Conservation (phyloP, 768 basidiomycete genomes). For the Lactarius vividus region DNA sequence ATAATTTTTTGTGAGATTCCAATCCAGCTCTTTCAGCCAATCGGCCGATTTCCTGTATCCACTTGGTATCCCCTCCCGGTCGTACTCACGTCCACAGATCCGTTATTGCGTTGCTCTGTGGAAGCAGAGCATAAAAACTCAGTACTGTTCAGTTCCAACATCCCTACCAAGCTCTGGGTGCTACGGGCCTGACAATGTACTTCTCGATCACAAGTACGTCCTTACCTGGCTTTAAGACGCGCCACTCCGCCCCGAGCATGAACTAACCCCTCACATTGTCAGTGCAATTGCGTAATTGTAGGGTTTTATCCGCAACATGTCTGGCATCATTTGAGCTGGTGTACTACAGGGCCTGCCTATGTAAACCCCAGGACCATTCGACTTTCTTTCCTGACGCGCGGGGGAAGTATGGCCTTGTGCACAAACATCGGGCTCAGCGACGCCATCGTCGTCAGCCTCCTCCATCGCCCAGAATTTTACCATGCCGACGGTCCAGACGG, state of each 20-base stretch:
- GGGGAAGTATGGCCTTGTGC: slow-evolving; percentile 77
- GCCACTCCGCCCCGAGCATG: slow-evolving; percentile 26
- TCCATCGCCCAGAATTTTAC: slow-evolving; percentile 77
- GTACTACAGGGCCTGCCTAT: slow-evolving; percentile 67
- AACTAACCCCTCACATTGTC: neutral
- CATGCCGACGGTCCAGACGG: slow-evolving; percentile 65
- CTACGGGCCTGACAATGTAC: slow-evolving; percentile 83
- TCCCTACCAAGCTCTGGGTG: no score
- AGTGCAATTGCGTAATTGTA: slow-evolving; percentile 79
- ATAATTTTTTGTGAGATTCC: no score
- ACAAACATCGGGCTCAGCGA: slow-evolving; percentile 84
- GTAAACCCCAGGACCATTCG: slow-evolving; percentile 73
- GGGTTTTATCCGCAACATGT: slow-evolving; percentile 11
- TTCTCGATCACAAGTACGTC: slow-evolving; percentile 76
- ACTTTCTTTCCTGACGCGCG: slow-evolving; percentile 56
- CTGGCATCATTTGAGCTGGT: neutral
- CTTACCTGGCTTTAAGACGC: no score
- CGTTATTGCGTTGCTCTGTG: no score
- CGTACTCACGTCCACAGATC: no score
- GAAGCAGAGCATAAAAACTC: no score
- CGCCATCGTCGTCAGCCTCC: slow-evolving; percentile 71
- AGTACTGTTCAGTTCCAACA: no score
- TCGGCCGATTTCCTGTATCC: no score
- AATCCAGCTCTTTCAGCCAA: no score
- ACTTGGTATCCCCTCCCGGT: no score